Evolutionary conservation across 2,329 filamentous ascomycete species (phyloP), one percentile per base, ranked within the genome.

Genomic region (Aspergillus flavus): DNA sequence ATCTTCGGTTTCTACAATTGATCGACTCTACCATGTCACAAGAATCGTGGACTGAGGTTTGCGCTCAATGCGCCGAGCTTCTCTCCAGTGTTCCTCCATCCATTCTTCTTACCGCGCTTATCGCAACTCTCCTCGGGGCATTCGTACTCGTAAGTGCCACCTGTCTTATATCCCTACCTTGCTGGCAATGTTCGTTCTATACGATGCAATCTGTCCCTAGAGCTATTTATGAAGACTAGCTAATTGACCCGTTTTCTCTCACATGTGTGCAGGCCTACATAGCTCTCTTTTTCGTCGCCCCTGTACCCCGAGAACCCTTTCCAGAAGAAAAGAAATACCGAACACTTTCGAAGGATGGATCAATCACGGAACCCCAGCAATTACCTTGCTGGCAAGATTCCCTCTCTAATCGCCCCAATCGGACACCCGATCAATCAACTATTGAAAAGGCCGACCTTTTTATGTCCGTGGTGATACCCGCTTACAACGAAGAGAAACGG

Each of bases 401-500:
- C 75, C 90, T 89, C 86, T 85, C 89, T 36, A 86, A 85, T 74
- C 85, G 82, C 72, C 78, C 83, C 55, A 81, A 81, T 84, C 71
- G 73, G 69, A 68, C 66, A 52, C 64, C 71, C 71, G 71, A 79
- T 66, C 73, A 79, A 66, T 74, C 78, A 23, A 80, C 79, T 52
- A 90, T 96, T 60, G 90, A 93, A 67, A 85, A 89, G 2, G 86
- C 93, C 16, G 89, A 94, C 66, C 80, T 97, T n/a, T 91, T 91
- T 75, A 88, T 99, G 83, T 95, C 91, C 59, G 89, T 98, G 9
- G 93, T 99, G 0, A 90, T 99, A 50, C 95, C 95, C 0, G 95
- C 95, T 11, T 99, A 93, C 84, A 99, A 99, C 70, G 95, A 99
- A 75, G 90, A 94, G 75, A 85, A 91, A 63, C 89, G 95, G 34